Evolutionary conservation across 2,329 filamentous ascomycete genomes (phyloP).

Genomic region (Claviceps purpurea): DNA sequence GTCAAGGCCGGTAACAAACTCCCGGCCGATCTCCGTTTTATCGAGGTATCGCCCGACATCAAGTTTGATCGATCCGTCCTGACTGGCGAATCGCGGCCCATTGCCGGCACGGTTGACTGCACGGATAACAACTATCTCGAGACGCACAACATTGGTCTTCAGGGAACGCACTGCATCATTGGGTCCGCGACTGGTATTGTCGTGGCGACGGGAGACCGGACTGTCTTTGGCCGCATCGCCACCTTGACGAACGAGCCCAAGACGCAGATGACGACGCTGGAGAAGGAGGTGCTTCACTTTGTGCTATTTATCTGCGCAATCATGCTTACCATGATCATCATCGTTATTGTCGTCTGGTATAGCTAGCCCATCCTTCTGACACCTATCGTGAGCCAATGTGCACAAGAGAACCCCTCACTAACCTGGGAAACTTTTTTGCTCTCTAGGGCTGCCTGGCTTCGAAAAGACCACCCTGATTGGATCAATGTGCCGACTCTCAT

Average conservation of each 20-base stretch:
- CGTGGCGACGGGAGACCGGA: conserved; percentile 57
- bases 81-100: conserved; percentile 53
- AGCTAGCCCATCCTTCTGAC: conserved; percentile 7
- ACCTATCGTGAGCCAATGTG: neutral
- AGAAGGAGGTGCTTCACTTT: conserved; percentile 61
- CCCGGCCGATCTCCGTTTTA: conserved; percentile 58
- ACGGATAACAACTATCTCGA: conserved; percentile 65
- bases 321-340: conserved; percentile 50
- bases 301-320: conserved; percentile 55
- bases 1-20: conserved; percentile 62
- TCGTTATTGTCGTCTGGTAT: conserved; percentile 55
- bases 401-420: neutral
- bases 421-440: too few relatives aligned
- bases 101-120: conserved; percentile 49
- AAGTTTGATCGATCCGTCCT: conserved; percentile 63
- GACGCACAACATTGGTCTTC: conserved; percentile 61
- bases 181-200: conserved; percentile 55
- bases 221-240: conserved; percentile 65
- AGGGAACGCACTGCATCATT: conserved; percentile 66
- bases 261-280: conserved; percentile 52
- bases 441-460: conserved; percentile 54
- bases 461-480: conserved; percentile 51
- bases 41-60: conserved; percentile 53
- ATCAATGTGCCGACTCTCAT: conserved; percentile 62
- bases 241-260: conserved; percentile 58